Evolutionary conservation across 2,329 filamentous ascomycete species (phyloP), one percentile per base, ranked within the genome.

Genomic region (Neonectria neomacrospora): DNA sequence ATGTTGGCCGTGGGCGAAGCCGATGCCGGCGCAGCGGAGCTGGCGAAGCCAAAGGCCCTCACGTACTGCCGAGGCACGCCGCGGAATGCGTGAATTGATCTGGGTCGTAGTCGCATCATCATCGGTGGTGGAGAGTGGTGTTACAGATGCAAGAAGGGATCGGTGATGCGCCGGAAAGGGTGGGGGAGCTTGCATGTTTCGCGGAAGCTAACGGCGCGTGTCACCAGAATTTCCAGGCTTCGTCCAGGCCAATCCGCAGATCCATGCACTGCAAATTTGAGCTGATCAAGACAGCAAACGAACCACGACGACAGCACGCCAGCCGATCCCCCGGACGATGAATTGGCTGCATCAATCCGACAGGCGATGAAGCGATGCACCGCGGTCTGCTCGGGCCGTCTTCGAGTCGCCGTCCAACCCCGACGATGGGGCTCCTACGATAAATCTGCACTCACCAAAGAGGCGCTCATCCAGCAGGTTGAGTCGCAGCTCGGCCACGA

Each of bases 21-120:
- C 26, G 71, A 68, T 8, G 67, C 44, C 16, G 71, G 67, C 11
- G 71, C 66, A 8, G 75, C 67, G 10, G 73, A 73, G 57, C 75
- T 76, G 7, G 79, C 77, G 66, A 82, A 80, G 7, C 81, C 81
- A 69, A 86, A 83, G 28, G 74, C 70, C 54, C 83, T 80, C 57
- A 73, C 73, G 69, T 79, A 75, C 20, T 73, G 73, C 44, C 69
- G 64, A 45, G 79, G 71, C 28, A 80, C 63, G n/a, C 73, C 74
- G 62, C 75, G 71, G n/a, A 81, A 65, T 4, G 80, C 71, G 50
- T 73, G 68, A 32, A 75, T 48, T 12, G 72, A 48, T 56, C 75
- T 73, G 28, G 74, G 71, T 54, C 75, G 76, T 65, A 74, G 63
- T 58, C 76, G 61, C 75, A 78, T 79, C 14, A 22, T 67, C 65